Evolutionary conservation across 768 basidiomycete genomes (phyloP).

Genomic region (Auricularia sp.): DNA sequence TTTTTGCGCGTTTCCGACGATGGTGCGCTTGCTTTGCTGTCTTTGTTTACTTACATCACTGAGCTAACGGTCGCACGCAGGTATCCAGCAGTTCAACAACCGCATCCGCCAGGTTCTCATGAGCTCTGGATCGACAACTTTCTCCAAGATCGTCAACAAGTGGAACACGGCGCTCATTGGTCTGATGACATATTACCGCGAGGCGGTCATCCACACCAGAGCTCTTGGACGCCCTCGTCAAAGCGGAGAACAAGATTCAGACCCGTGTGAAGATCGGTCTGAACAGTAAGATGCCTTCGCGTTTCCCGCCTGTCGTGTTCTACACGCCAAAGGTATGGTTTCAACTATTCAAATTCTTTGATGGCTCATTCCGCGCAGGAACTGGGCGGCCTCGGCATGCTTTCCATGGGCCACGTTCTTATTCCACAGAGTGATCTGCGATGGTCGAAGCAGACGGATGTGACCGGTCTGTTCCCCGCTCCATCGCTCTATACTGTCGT

Average conservation of each 20-base stretch:
- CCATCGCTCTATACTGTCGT: constrained; percentile 2
- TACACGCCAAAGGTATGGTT: constrained; percentile 76
- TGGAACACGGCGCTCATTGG: constrained; percentile 96
- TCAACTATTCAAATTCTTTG: not conserved
- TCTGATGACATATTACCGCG: constrained; percentile 95
- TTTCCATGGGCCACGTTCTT: constrained; percentile 98
- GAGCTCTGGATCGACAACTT: constrained; percentile 97
- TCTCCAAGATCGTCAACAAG: constrained; percentile 98
- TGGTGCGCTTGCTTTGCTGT: constrained; percentile 35
- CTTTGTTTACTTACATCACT: constrained; percentile 6
- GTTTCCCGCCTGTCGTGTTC: constrained; percentile 95
- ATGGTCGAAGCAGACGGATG: constrained; percentile 98
- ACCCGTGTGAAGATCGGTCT: constrained; percentile 99
- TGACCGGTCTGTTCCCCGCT: constrained; percentile 46
- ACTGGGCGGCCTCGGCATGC: constrained; percentile 94
- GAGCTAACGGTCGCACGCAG: constrained; percentile 23
- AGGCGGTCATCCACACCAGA: constrained; percentile 98
- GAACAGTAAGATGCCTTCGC: constrained; percentile 98
- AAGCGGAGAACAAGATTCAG: constrained; percentile 99
- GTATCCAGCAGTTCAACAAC: constrained; percentile 95
- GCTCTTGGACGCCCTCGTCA: constrained; percentile 88
- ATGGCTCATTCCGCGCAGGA: constrained; percentile 37
- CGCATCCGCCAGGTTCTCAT: constrained; percentile 92
- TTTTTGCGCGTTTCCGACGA: constrained; percentile 97
- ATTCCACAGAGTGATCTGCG: constrained; percentile 96